These are phyloP conservation scores for Gossypium schwendimanii DNA, from an alignment of 441 rosid genomes.

Conservation along the genomic window DNA sequence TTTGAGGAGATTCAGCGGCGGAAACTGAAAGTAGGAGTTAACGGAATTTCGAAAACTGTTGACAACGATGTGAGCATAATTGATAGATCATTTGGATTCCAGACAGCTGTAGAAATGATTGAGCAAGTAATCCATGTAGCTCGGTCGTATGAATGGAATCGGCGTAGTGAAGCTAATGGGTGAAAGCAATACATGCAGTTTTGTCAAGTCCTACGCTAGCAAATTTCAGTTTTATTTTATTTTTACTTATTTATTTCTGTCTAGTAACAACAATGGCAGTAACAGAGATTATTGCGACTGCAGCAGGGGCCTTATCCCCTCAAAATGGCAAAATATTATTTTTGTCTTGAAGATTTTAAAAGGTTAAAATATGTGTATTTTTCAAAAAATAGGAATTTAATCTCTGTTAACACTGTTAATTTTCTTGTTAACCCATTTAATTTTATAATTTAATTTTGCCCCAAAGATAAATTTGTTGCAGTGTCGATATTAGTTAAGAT, in stretches of 20 bases:
- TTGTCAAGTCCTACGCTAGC: slow-evolving; percentile 6
- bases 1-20: slow-evolving; percentile 37
- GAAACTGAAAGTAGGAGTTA: slow-evolving; percentile 21
- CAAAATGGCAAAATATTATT: too few species aligned
- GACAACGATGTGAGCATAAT: slow-evolving; percentile 82
- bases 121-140: slow-evolving; percentile 52
- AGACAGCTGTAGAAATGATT: slow-evolving; percentile 87
- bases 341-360: too few species aligned
- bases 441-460: too few species aligned
- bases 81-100: slow-evolving; percentile 81
- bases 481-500: not conserved
- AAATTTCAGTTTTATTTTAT: not conserved
- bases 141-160: slow-evolving; percentile 8
- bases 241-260: not conserved
- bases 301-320: not conserved
- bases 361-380: too few species aligned
- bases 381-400: too few species aligned
- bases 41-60: slow-evolving; percentile 74
- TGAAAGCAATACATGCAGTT: slow-evolving; percentile 50
- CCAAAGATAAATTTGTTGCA: not conserved
- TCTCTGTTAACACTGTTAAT: too few species aligned
- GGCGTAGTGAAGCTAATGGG: slow-evolving; percentile 90
- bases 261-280: not conserved
- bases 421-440: too few species aligned
- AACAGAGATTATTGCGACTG: not conserved